These are phyloP conservation scores for Puya raimondii DNA, from an alignment of 176 grass and related monocot species.

Conservation along the genomic window DNA sequence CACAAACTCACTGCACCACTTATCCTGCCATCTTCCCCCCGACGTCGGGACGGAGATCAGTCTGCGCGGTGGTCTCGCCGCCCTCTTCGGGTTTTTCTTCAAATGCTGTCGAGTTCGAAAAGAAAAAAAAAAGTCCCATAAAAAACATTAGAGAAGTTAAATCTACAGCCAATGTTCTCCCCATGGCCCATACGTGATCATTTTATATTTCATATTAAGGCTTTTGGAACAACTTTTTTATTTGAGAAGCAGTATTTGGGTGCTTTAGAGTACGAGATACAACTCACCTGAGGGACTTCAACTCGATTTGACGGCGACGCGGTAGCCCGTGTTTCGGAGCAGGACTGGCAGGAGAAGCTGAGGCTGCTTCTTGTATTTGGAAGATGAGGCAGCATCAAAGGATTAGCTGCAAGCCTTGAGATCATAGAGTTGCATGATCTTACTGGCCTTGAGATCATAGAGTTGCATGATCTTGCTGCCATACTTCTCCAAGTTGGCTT, in stretches of 20 bases:
- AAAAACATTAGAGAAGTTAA: not conserved
- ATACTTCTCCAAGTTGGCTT: not conserved
- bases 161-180: no score
- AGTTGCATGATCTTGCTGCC: not conserved
- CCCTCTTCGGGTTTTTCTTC: not conserved
- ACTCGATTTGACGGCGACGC: not conserved
- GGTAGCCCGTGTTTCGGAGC: not conserved
- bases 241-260: not conserved
- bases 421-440: not conserved
- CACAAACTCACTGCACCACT: conserved; percentile 60
- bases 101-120: not conserved
- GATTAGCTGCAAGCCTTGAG: not conserved
- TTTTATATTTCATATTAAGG: no score
- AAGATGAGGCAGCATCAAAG: not conserved
- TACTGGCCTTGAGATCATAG: not conserved
- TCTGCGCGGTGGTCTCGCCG: not conserved
- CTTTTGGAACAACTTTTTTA: no score
- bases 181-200: no score
- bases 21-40: conserved; percentile 10
- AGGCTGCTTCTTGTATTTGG: not conserved
- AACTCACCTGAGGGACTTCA: not conserved
- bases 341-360: not conserved
- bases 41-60: conserved; percentile 32
- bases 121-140: not conserved
- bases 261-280: not conserved